These are phyloP conservation scores for Camellia lanceoleosa DNA, from an alignment of 148 eudicot species.

Conservation along the genomic window DNA sequence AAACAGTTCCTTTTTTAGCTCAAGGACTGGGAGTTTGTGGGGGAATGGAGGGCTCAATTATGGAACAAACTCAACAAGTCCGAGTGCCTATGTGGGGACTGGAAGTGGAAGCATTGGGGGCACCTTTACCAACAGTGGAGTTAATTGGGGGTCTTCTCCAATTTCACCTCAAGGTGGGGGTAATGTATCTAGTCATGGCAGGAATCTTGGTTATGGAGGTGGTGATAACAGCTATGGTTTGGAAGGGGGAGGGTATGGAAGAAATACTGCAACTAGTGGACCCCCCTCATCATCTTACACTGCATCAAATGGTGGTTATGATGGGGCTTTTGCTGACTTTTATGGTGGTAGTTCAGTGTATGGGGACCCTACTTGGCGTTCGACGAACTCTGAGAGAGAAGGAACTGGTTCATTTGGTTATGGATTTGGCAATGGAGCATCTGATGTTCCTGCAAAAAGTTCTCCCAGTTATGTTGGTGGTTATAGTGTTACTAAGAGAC, in stretches of 20 bases:
- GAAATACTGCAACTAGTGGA: conserved; percentile 38
- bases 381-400: conserved; percentile 51
- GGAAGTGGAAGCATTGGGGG: conserved; percentile 28
- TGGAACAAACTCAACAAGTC: conserved; percentile 19
- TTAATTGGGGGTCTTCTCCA: conserved; percentile 46
- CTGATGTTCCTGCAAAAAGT: conserved; percentile 42
- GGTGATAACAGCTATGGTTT: conserved; percentile 45
- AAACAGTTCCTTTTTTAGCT: conserved; percentile 28
- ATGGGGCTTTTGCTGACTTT: conserved; percentile 53
- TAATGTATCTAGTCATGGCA: conserved; percentile 32
- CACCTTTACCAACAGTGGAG: conserved; percentile 15
- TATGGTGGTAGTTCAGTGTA: conserved; percentile 50
- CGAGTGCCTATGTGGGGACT: conserved; percentile 19
- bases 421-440: conserved; percentile 48
- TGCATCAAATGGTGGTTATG: conserved; percentile 51
- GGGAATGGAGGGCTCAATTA: conserved; percentile 28
- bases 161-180: conserved; percentile 44
- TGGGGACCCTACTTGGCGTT: conserved; percentile 65
- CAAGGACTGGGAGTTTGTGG: conserved; percentile 30
- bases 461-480: conserved; percentile 60
- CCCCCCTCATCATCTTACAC: conserved; percentile 43
- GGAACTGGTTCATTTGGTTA: conserved; percentile 53
- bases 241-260: conserved; percentile 50
- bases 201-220: conserved; percentile 49
- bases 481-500: conserved; percentile 54